Conservation (phyloP, 352 stramenopile genomes). For the Aphanomyces stellatus region DNA sequence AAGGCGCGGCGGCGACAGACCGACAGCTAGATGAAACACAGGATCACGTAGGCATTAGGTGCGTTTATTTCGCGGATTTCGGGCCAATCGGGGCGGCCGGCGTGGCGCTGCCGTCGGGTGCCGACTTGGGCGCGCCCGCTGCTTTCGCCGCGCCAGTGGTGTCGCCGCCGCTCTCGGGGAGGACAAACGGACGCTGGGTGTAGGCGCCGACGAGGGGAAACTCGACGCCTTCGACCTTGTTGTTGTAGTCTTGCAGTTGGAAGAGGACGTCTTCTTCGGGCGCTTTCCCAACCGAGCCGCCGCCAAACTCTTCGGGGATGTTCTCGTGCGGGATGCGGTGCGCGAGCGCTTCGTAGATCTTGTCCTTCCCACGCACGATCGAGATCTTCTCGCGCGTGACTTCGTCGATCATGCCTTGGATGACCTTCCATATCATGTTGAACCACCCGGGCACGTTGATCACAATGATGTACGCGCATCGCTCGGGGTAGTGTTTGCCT, state of each 20-base stretch:
- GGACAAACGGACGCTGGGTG: not conserved
- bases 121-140: not conserved
- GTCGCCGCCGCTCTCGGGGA: not conserved
- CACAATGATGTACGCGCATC: slow-evolving; percentile 90
- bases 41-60: no score
- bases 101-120: no score
- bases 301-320: slow-evolving; percentile 73
- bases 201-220: slow-evolving; percentile 6
- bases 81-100: no score
- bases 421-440: slow-evolving; percentile 86
- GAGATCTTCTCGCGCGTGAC: slow-evolving; percentile 91
- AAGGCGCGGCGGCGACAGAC: no score
- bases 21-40: no score
- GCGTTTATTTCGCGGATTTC: no score
- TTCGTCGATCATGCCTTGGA: slow-evolving; percentile 89
- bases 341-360: slow-evolving; percentile 59
- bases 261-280: slow-evolving; percentile 62
- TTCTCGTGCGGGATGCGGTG: slow-evolving; percentile 67
- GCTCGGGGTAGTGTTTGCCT: slow-evolving; percentile 87
- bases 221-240: slow-evolving; percentile 35
- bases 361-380: slow-evolving; percentile 68
- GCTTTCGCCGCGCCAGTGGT: not conserved
- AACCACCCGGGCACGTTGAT: slow-evolving; percentile 95
- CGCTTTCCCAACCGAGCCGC: slow-evolving; percentile 39
- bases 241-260: slow-evolving; percentile 63